phyloP scores from a whole-genome alignment of 306 rosid species.

The Vicia sativa region DNA sequence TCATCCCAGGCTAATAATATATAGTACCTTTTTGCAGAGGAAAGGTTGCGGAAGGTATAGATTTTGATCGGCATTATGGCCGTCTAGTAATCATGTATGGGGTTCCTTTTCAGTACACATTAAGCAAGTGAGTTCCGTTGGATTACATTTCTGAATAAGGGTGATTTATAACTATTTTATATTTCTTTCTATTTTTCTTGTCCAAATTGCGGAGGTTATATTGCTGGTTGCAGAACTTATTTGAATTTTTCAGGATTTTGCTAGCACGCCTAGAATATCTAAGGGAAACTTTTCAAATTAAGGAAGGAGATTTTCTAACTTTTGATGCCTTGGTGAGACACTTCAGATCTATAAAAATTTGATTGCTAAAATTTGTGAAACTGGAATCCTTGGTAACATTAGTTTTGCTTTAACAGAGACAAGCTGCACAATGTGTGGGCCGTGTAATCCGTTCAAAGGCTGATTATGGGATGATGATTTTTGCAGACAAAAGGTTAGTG shows the following conservation, averaged over 20 bases:
- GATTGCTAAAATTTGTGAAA: conserved; percentile 7
- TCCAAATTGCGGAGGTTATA: conserved; percentile 22
- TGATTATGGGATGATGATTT: conserved; percentile 98
- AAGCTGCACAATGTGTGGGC: conserved; percentile 98
- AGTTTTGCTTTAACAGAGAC: conserved; percentile 64
- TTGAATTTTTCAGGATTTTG: conserved; percentile 68
- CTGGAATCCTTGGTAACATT: conserved; percentile 23
- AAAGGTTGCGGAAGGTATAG: conserved; percentile 93
- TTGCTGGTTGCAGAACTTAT: conserved; percentile 17
- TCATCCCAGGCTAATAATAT: conserved; percentile 17
- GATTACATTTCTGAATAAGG: conserved; percentile 17
- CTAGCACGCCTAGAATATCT: conserved; percentile 83
- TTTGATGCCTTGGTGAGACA: conserved; percentile 87
- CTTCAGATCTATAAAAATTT: conserved; percentile 5
- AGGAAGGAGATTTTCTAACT: conserved; percentile 94
- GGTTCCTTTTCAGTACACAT: conserved; percentile 89
- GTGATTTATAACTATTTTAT: conserved; percentile 17
- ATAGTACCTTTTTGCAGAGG: conserved; percentile 57
- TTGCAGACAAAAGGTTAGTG: conserved; percentile 89
- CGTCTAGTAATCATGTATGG: conserved; percentile 91
- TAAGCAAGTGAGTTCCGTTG: conserved; percentile 76
- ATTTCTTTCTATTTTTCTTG: neutral
- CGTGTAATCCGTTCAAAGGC: conserved; percentile 97
- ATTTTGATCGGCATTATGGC: conserved; percentile 92
- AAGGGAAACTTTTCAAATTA: conserved; percentile 86